phyloP scores from a whole-genome alignment of 2,329 filamentous ascomycete genomes.

The Diaporthe amygdali region DNA sequence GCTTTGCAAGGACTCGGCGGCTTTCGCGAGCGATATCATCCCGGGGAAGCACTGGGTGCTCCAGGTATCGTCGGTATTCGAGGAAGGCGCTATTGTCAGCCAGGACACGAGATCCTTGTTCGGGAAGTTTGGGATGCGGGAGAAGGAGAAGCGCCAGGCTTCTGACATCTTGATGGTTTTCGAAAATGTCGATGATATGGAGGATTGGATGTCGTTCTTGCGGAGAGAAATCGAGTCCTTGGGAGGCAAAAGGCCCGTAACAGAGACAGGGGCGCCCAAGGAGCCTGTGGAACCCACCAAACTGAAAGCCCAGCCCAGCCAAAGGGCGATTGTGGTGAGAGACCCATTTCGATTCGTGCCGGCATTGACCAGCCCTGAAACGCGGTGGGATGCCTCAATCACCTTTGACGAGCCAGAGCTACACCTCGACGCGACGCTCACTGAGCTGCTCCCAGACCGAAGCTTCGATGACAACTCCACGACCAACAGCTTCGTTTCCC shows the following conservation, averaged over 20 bases:
- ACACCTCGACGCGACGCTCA: slow-evolving; percentile 33
- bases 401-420: slow-evolving; percentile 30
- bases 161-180: slow-evolving; percentile 76
- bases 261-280: slow-evolving; percentile 63
- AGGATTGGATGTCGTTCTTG: slow-evolving; percentile 73
- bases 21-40: slow-evolving; percentile 80
- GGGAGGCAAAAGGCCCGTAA: slow-evolving; percentile 68
- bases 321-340: slow-evolving; percentile 52
- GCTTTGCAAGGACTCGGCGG: slow-evolving; percentile 75
- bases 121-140: slow-evolving; percentile 67
- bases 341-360: slow-evolving; percentile 54
- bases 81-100: slow-evolving; percentile 57
- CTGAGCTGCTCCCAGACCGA: slow-evolving; percentile 43
- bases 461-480: slow-evolving; percentile 61
- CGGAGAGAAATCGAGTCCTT: slow-evolving; percentile 73
- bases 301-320: slow-evolving; percentile 46
- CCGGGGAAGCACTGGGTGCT: slow-evolving; percentile 82
- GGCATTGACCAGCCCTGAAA: slow-evolving; percentile 40
- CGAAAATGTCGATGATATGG: slow-evolving; percentile 75
- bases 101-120: slow-evolving; percentile 66
- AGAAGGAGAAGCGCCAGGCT: slow-evolving; percentile 59
- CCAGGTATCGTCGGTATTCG: slow-evolving; percentile 72
- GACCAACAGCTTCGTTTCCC: slow-evolving; percentile 61
- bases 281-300: slow-evolving; percentile 40
- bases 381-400: slow-evolving; percentile 37